A percentile compares a stretch with the other conserved stretches of the same genome.
phyloP scores from a whole-genome alignment of 1,139 yeast genomes.

The Scheffersomyces parashehatae region DNA sequence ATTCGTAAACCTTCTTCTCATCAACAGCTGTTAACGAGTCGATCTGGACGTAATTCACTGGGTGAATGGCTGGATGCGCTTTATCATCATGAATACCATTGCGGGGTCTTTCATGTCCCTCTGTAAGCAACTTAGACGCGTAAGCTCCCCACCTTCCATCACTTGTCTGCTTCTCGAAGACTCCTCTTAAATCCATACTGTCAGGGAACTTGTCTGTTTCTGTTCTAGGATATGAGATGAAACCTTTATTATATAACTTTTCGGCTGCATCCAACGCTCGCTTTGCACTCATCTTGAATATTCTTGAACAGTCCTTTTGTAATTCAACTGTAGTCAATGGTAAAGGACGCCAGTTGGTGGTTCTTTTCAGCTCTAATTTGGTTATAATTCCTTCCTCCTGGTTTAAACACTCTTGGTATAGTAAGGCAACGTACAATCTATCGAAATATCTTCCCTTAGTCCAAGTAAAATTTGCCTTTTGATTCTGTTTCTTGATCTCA shows the following conservation, averaged over 20 bases:
- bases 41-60: conserved; percentile 55
- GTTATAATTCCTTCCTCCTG: conserved; percentile 50
- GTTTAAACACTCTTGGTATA: conserved; percentile 67
- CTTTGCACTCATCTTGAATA: conserved; percentile 79
- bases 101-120: conserved; percentile 61
- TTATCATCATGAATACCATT: conserved; percentile 84
- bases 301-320: conserved; percentile 80
- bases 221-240: conserved; percentile 93
- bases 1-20: conserved; percentile 80
- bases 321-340: conserved; percentile 96
- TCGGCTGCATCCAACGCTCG: conserved; percentile 84
- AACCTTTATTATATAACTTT: conserved; percentile 79
- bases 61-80: conserved; percentile 99
- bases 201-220: conserved; percentile 89
- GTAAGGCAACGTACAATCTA: conserved; percentile 56
- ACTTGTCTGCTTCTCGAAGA: conserved; percentile 61
- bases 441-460: conserved; percentile 72
- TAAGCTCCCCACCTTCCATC: conserved; percentile 52
- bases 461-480: conserved; percentile 58
- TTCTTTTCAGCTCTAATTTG: conserved; percentile 58
- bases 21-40: conserved; percentile 38
- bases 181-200: conserved; percentile 63
- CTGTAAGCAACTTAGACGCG: conserved; percentile 33
- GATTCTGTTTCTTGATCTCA: conserved; percentile 35
- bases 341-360: conserved; percentile 76